Evolutionary conservation across 371 early-diverging fungal species (phyloP), one percentile per base, ranked within the genome.

Genomic region (Entomophthora muscae): DNA sequence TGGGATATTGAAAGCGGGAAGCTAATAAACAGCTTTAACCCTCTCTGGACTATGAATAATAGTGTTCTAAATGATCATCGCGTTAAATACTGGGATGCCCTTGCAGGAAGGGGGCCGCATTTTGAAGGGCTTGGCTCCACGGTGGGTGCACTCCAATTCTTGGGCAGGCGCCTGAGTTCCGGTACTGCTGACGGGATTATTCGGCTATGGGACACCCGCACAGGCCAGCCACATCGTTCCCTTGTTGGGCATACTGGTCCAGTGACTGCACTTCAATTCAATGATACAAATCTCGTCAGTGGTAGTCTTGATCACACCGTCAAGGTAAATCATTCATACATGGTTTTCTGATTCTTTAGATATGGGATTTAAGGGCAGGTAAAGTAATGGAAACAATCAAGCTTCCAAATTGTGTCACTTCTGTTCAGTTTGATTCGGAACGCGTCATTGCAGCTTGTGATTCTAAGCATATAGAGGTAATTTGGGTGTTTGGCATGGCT

Each of bases 1-100:
- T 98, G 94, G 94, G 91, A 91, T 71, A 61, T 90, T 66, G 76
- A 77, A 55, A 91, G 83, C 32, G 91, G 87, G 32, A 72, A 76
- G 63, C 77, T 78, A 70, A 76, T 83, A 10, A 70, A 76, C 51
- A 78, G 81, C 0, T 70, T 89, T 66, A 86, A 86, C 65, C 70
- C 85, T 2, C 66, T 80, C 61, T 88, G 88, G 88, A 80, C 83
- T 0, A 79, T 77, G 68, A 69, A 74, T 5, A 65, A 66, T 57
- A 68, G 23, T 61, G 65, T 2, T 65, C 68, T 22, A 53, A 68
- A 52, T 56, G 66, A 10, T 66, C 22, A 17, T 30, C 56, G 51
- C 17, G 32, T 29, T 13, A 29, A 32, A 33, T 28, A 26, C 51
- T 54, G 22, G 65, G 58, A 61, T 1, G 60, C 56, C 28, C 24